Evolutionary conservation across 106 monocot genomes (phyloP).

Genomic region (Vanilla planifolia): DNA sequence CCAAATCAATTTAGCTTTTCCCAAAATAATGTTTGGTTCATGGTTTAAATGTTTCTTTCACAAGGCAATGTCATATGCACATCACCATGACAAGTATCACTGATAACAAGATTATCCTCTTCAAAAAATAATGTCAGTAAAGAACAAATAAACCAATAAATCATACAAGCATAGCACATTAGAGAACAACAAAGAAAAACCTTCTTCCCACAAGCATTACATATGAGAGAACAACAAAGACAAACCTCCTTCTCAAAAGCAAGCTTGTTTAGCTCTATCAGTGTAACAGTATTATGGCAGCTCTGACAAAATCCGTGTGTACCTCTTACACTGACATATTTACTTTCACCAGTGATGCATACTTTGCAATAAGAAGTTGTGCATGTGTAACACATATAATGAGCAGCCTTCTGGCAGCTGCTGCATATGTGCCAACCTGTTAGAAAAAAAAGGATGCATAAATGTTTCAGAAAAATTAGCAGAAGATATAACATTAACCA

Average conservation of each 20-base stretch:
- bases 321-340: constrained; percentile 63
- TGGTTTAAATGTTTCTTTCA: too few relatives aligned
- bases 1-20: too few relatives aligned
- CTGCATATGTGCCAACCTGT: constrained; percentile 91
- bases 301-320: constrained; percentile 75
- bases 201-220: background rate
- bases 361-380: constrained; percentile 81
- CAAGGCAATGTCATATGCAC: background rate
- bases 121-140: background rate
- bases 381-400: constrained; percentile 85
- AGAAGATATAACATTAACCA: too few relatives aligned
- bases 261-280: constrained; percentile 57
- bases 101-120: background rate
- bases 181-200: background rate
- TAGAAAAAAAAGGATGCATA: constrained; percentile 1
- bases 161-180: background rate
- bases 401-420: constrained; percentile 62
- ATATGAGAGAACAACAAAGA: too few relatives aligned
- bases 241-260: constrained; percentile 21
- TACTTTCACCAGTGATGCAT: constrained; percentile 44
- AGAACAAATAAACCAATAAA: background rate
- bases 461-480: background rate
- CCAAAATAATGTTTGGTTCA: too few relatives aligned
- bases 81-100: background rate
- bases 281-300: constrained; percentile 55